phyloP scores from a whole-genome alignment of 495 filamentous ascomycete genomes.

The Xylaria palmicola region DNA sequence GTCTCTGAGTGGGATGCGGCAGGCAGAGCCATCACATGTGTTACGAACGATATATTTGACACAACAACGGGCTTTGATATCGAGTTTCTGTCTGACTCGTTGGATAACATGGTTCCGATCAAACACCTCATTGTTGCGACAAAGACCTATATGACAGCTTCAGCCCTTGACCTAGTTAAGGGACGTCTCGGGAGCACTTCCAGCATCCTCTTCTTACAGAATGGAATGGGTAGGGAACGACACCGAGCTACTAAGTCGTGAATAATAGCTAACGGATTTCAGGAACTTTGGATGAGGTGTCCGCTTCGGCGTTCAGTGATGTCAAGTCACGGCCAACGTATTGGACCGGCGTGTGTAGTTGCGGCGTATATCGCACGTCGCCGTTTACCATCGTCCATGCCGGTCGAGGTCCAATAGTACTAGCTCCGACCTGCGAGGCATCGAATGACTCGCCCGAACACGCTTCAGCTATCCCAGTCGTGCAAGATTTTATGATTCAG shows the following conservation, averaged over 20 bases:
- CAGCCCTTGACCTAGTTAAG: constrained; percentile 54
- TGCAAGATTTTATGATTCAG: constrained; percentile 4
- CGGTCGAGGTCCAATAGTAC: constrained; percentile 58
- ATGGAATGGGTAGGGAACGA: constrained; percentile 64
- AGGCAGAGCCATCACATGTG: constrained; percentile 20
- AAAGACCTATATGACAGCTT: constrained; percentile 58
- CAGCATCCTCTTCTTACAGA: constrained; percentile 72
- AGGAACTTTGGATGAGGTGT: constrained; percentile 57
- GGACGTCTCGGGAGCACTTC: constrained; percentile 59
- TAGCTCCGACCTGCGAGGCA: constrained; percentile 41
- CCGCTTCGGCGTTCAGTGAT: constrained; percentile 59
- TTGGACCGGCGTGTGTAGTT: constrained; percentile 63
- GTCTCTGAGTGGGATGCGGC: constrained; percentile 29
- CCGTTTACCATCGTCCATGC: constrained; percentile 61
- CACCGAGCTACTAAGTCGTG: background rate
- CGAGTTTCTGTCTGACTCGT: constrained; percentile 29
- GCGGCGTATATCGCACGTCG: constrained; percentile 56
- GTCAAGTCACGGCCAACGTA: constrained; percentile 60
- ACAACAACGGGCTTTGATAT: constrained; percentile 41
- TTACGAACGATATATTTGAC: constrained; percentile 27
- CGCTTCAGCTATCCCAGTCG: constrained; percentile 9
- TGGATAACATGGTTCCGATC: constrained; percentile 39
- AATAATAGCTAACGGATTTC: background rate
- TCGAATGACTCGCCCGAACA: constrained; percentile 21
- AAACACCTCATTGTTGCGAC: constrained; percentile 69